Evolutionary conservation across 208 protist species (phyloP).

Genomic region (Acanthamoeba lugdunensis): DNA sequence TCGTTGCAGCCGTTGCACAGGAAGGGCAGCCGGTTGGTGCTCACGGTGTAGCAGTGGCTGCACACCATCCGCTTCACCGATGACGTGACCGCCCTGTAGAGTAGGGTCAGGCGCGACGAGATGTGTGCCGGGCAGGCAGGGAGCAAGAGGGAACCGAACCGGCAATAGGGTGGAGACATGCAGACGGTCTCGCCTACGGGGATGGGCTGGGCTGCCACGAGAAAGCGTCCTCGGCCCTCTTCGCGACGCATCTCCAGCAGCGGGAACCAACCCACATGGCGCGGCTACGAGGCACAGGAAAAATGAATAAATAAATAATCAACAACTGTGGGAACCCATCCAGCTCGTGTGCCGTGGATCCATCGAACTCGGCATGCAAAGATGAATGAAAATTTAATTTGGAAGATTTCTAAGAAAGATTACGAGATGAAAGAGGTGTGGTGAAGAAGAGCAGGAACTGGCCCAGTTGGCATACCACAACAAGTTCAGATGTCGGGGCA

Average conservation of each 20-base stretch:
- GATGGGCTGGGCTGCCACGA: slow-evolving; percentile 19
- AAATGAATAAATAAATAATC: neutral
- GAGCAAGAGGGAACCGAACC: neutral
- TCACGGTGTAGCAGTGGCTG: slow-evolving; percentile 26
- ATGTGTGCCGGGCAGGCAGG: too few relatives aligned
- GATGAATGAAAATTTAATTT: neutral
- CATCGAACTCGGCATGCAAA: too few relatives aligned
- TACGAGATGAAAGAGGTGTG: too few relatives aligned
- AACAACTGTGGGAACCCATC: too few relatives aligned
- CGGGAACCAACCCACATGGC: slow-evolving; percentile 27
- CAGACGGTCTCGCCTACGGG: slow-evolving; percentile 45
- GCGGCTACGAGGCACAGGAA: neutral
- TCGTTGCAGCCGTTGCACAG: slow-evolving; percentile 6
- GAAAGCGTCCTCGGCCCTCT: slow-evolving; percentile 29
- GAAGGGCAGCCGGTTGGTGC: slow-evolving; percentile 56
- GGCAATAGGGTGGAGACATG: slow-evolving; percentile 43
- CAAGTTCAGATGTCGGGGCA: neutral
- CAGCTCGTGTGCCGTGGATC: too few relatives aligned
- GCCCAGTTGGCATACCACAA: neutral
- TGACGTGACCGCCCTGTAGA: slow-evolving; percentile 6
- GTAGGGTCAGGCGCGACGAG: neutral
- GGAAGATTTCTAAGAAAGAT: neutral
- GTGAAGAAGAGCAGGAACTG: too few relatives aligned
- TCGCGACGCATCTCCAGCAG: slow-evolving; percentile 8
- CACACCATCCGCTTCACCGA: slow-evolving; percentile 31